Base-by-base conservation (phyloP, 495 filamentous ascomycete species). In the Xanthoparmelia taractica region DNA sequence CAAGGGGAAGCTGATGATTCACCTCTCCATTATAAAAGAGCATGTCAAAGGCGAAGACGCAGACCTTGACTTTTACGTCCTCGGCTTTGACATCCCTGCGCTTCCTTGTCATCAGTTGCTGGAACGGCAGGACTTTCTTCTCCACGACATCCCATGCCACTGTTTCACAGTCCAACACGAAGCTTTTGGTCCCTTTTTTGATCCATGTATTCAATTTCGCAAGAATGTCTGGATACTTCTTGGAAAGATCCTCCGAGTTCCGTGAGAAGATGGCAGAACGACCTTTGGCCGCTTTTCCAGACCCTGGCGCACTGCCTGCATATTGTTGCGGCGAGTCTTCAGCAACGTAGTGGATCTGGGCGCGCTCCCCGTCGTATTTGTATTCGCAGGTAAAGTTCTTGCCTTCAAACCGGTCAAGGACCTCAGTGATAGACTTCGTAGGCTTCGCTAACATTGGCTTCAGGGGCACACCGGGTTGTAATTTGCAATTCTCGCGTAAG, bases 391-490 rank as follows among this genome's bases (percentile, higher is more conserved):
- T 97, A 67, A 97, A 98, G 8, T 88, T 87, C 72, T 95, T 92
- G 41, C 88, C 85, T 75, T 97, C 94, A 68, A 98, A 98, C 20
- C 95, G 89, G 75, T 98, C 94, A 2, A 97, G 84, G 0, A 98
- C 95, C 74, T 98, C 94, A 0, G 91, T 95, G 67, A 98, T 97
- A n/a, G 94, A 91, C 74, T 98, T 98, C 0, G 95, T 98, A 1
- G 94, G 95, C 68, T 97, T 97, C 8, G 94, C 94, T 77, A 98
- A 84, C 94, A 98, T 98, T 68, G 94, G 94, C 74, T 97, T 98
- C 41, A 98, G 82, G 25, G 94, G 94, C 29, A 98, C 87, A 63
- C 94, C 94, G 4, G 95, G 92, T 61, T 92, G 88, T 33, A 98
- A 82, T 72, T 94, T 96, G 85, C 94, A 98, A 48, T 87, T 82